Conservation (phyloP, 495 filamentous ascomycete genomes). For the Podospora comata region DNA sequence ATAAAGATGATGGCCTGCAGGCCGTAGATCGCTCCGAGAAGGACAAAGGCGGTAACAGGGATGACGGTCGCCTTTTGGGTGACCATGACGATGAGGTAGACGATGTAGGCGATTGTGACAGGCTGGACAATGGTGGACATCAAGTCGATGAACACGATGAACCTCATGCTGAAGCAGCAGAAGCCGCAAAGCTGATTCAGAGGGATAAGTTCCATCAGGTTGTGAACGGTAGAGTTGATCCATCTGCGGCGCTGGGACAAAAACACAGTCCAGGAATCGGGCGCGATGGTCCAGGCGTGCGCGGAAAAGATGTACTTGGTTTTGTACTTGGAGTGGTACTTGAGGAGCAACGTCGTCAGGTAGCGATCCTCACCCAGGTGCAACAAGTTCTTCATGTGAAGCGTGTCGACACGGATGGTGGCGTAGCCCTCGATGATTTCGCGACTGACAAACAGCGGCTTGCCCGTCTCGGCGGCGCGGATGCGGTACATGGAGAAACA, state of each 20-base stretch:
- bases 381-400: constrained; percentile 98
- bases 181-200: constrained; percentile 94
- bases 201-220: constrained; percentile 91
- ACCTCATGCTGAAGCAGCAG: constrained; percentile 99
- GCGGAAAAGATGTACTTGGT: constrained; percentile 94
- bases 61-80: constrained; percentile 56
- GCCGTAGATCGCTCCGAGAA: constrained; percentile 93
- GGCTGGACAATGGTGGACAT: constrained; percentile 89
- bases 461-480: constrained; percentile 86
- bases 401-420: constrained; percentile 91
- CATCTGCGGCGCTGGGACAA: constrained; percentile 96
- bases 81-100: constrained; percentile 80
- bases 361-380: constrained; percentile 96
- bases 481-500: constrained; percentile 99
- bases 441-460: constrained; percentile 90
- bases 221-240: constrained; percentile 99
- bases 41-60: constrained; percentile 79
- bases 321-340: constrained; percentile 89
- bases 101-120: constrained; percentile 86
- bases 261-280: constrained; percentile 90
- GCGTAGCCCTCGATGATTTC: constrained; percentile 84
- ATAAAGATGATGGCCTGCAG: constrained; percentile 98
- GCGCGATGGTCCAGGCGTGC: constrained; percentile 94
- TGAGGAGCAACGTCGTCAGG: constrained; percentile 89
- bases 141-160: constrained; percentile 93